A percentile compares a stretch with the other conserved stretches of the same genome.
phyloP scores from a whole-genome alignment of 2,329 filamentous ascomycete genomes.

The Aspergillus fumigatiaffinis region DNA sequence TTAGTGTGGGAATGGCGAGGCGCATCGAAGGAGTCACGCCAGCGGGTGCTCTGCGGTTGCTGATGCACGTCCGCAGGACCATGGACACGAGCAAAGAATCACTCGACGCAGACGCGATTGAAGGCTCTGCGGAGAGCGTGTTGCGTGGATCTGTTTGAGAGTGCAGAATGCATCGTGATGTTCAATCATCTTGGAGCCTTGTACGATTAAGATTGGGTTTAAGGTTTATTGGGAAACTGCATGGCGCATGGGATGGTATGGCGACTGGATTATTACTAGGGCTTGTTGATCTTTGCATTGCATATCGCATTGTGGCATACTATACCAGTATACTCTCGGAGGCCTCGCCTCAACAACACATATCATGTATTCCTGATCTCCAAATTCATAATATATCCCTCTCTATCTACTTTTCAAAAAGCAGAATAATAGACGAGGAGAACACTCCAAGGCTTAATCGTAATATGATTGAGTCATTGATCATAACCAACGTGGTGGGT shows the following conservation, averaged over 20 bases:
- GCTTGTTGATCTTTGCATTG: neutral
- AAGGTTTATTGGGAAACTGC: neutral
- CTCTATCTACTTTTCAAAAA: neutral
- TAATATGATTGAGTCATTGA: neutral
- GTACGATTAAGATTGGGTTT: neutral
- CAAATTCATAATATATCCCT: neutral
- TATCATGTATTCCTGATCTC: neutral
- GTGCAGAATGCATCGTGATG: neutral
- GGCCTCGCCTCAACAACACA: neutral
- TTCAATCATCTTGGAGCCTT: neutral
- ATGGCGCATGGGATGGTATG: neutral
- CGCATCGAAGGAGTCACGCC: constrained; percentile 71
- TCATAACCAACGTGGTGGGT: neutral
- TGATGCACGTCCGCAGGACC: constrained; percentile 36
- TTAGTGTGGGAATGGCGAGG: constrained; percentile 83
- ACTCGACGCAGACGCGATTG: constrained; percentile 3
- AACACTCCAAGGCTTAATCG: neutral
- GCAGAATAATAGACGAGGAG: neutral
- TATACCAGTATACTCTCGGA: neutral
- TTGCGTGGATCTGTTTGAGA: constrained; percentile 7
- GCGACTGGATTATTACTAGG: neutral
- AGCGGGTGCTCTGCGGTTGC: constrained; percentile 40
- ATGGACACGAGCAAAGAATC: constrained; percentile 9
- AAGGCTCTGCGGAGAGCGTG: constrained; percentile 14
- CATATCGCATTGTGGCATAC: neutral